Evolutionary conservation across 208 protist species (phyloP), one percentile per base, ranked within the genome.

Genomic region (Tritrichomonas foetus): DNA sequence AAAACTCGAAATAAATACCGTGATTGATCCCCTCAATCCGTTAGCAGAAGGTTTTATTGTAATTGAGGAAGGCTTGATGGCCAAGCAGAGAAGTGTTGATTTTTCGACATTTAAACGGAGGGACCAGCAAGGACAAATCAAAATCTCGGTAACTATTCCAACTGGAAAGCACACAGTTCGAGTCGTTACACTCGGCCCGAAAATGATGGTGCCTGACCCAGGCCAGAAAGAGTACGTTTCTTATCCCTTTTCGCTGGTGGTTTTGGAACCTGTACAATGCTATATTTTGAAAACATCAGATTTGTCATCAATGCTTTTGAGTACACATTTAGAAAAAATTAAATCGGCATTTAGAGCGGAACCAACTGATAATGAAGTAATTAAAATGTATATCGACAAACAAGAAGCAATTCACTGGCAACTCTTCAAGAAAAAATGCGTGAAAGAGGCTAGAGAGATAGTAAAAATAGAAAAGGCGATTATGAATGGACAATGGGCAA

Each of bases 181-280:
- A 20, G 41, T 82, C 5, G 74, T 41, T 53, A 36, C 47, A 20
- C 41, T 50, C 25, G 74, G 74, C 11, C 74, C 74, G 8, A 82
- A 82, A 44, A 82, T 41, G 50, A 82, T 82, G 74, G 47, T 82
- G 11, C 74, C 74, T 53, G 74, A 82, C 20, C 74, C 74, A 53
- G 5, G 41, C 5, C 22, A 50, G 50, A 36, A 75, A 41, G 69
- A 75, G 8, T 82, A 36, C n/a, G 41, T 82, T 30, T 30, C n/a
- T n/a, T 36, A 82, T 53, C 74, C n/a, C 3, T 82, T 49, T 25
- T 50, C 74, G 5, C 33, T 82, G 8, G 50, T 30, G n/a, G 74
- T 82, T 30, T 9, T 36, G 20, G 74, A 82, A 44, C 74, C 74
- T 53, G n/a, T 14, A 47, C 13, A 50, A 14, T 20, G 27, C 1